Conservation (phyloP, 208 protist genomes). For the Leishmania guyanensis region DNA sequence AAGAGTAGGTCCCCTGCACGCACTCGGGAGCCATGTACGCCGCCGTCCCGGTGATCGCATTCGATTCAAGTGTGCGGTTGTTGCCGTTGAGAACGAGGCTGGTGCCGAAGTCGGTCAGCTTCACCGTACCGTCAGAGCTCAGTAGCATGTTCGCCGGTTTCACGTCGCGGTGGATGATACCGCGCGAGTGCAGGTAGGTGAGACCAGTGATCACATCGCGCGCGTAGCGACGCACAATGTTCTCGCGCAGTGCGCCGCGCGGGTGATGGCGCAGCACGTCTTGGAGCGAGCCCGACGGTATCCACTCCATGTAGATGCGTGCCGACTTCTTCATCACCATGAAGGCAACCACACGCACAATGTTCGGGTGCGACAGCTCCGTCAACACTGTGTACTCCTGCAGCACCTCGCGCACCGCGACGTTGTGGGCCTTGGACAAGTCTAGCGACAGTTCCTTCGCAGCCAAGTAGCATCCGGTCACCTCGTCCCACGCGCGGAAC, state of each 20-base stretch:
- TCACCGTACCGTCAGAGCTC: slow-evolving; percentile 59
- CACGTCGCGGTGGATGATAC: slow-evolving; percentile 84
- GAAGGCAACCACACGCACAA: slow-evolving; percentile 70
- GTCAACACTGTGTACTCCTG: slow-evolving; percentile 74
- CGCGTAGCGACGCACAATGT: slow-evolving; percentile 59
- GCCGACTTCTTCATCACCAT: slow-evolving; percentile 49
- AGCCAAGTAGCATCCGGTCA: slow-evolving; percentile 58
- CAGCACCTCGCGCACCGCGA: slow-evolving; percentile 54
- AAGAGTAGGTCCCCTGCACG: slow-evolving; percentile 53
- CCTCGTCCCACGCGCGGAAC: slow-evolving; percentile 65
- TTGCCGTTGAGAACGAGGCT: slow-evolving; percentile 49
- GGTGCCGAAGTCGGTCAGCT: slow-evolving; percentile 89
- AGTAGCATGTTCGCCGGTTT: slow-evolving; percentile 90
- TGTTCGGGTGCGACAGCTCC: slow-evolving; percentile 62
- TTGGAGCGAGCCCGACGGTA: slow-evolving; percentile 66
- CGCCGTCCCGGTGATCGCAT: slow-evolving; percentile 61
- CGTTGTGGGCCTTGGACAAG: slow-evolving; percentile 23
- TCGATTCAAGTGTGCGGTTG: slow-evolving; percentile 36
- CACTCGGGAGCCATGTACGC: slow-evolving; percentile 81
- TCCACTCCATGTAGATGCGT: slow-evolving; percentile 82
- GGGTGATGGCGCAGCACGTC: slow-evolving; percentile 49
- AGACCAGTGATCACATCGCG: slow-evolving; percentile 58
- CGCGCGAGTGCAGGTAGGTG: slow-evolving; percentile 61
- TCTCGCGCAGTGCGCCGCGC: slow-evolving; percentile 48
- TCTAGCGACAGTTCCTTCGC: slow-evolving; percentile 70